Conservation (phyloP, 2,329 filamentous ascomycete species). For the Fusarium sp. region DNA sequence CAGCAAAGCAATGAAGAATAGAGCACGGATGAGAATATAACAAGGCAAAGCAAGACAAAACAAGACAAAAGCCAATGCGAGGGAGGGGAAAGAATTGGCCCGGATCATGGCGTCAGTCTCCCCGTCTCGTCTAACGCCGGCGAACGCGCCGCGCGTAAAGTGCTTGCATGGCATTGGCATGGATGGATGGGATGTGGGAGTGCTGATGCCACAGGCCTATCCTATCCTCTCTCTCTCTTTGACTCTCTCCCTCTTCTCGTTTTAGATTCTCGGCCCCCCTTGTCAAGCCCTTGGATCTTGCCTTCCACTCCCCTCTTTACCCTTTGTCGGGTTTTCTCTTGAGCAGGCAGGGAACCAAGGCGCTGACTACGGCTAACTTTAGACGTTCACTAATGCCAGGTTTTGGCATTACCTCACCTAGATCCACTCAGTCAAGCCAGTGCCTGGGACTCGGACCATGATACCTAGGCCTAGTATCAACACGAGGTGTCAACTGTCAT, state of each 20-base stretch:
- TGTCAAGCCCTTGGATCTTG: background rate
- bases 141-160: constrained; percentile 37
- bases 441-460: background rate
- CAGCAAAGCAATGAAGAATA: background rate
- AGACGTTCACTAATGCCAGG: background rate
- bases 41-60: background rate
- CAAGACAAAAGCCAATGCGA: constrained; percentile 2
- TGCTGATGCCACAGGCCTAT: background rate
- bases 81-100: background rate
- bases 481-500: background rate
- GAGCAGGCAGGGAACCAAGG: background rate
- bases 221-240: too few species aligned
- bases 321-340: background rate
- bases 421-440: background rate
- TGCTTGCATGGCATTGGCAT: constrained; percentile 36
- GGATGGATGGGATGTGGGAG: background rate
- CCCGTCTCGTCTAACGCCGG: constrained; percentile 11
- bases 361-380: background rate
- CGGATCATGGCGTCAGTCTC: constrained; percentile 37
- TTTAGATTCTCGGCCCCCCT: constrained; percentile 1
- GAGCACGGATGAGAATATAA: background rate
- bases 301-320: background rate
- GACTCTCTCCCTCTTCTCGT: background rate
- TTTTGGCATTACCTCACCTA: constrained; percentile 3
- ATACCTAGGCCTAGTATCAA: background rate